Base-by-base conservation (phyloP, 192 early-diverging fungal genomes). In the Coemansia sp. region DNA sequence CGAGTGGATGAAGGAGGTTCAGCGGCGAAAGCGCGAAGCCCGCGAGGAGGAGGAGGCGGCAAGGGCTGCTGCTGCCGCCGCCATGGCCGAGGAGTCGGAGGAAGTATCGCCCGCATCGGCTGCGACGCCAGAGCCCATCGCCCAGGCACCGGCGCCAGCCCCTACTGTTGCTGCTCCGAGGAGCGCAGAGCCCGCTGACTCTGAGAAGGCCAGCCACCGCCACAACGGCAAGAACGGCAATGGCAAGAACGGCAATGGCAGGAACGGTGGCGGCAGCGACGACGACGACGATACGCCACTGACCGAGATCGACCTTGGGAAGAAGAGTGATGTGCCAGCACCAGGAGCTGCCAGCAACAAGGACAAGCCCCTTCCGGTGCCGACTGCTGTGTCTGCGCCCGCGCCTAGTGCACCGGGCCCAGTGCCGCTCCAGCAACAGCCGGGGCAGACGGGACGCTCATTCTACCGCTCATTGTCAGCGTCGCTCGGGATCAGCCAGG, bases 391-490 rank as follows among this genome's bases (percentile, higher is more conserved):
- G 12, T 19, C 14, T 6, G 32, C 46, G 23, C 4, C 21, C n/a
- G n/a, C n/a, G n/a, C n/a, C n/a, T n/a, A n/a, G n/a, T n/a, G n/a
- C n/a, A n/a, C n/a, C n/a, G n/a, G n/a, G n/a, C n/a, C n/a, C n/a
- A n/a, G n/a, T n/a, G n/a, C n/a, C n/a, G n/a, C n/a, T n/a, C n/a
- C n/a, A n/a, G n/a, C n/a, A n/a, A n/a, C 39, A 38, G 21, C 3
- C 37, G 11, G 14, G 39, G n/a, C n/a, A 30, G 13, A 31, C 53
- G 4, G 31, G 55, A 12, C 54, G 67, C 27, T 71, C 67, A 7
- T 52, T 71, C n/a, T 71, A 71, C 52, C 67, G 67, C 38, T 64
- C 67, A 21, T 30, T 71, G 33, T 71, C 67, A 7, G 67, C 67
- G 21, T 71, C 67, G 36, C 60, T 71, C 21, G 67, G 67, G 4